These are phyloP conservation scores for Trichophyton schoenleinii DNA, from an alignment of 2,329 filamentous ascomycete genomes.

Conservation along the genomic window DNA sequence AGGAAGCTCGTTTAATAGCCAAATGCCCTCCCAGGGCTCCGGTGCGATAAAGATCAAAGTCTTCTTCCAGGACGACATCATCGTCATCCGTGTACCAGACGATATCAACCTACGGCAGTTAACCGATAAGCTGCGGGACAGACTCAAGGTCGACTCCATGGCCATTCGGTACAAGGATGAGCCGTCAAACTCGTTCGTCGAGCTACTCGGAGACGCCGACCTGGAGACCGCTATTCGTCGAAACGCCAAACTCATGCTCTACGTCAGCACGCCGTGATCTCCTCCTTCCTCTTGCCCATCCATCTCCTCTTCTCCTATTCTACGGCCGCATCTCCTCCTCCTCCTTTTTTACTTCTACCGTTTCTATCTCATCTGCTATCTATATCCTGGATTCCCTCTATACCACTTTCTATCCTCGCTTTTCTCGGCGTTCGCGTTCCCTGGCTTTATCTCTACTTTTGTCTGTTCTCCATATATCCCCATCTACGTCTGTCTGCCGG, in stretches of 20 bases:
- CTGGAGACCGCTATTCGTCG: slow-evolving; percentile 66
- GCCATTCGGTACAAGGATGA: slow-evolving; percentile 81
- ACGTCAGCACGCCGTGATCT: slow-evolving; percentile 37
- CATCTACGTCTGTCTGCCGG: not conserved
- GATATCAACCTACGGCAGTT: slow-evolving; percentile 69
- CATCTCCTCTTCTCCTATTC: not conserved
- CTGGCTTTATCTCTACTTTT: slow-evolving; percentile 9
- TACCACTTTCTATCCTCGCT: not conserved
- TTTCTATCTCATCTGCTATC: not conserved
- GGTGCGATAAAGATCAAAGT: slow-evolving; percentile 83
- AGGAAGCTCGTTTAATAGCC: slow-evolving; percentile 38
- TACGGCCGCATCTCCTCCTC: not conserved
- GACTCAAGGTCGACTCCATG: slow-evolving; percentile 66
- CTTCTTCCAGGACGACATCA: slow-evolving; percentile 81
- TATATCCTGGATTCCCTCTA: not conserved
- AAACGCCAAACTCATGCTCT: slow-evolving; percentile 77
- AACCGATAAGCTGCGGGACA: slow-evolving; percentile 70
- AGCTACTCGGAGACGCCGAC: slow-evolving; percentile 67
- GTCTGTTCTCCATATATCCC: not conserved
- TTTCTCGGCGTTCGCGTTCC: not conserved
- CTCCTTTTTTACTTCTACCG: not conserved
- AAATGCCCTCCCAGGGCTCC: slow-evolving; percentile 23
- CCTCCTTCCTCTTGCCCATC: not conserved
- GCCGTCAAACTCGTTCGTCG: slow-evolving; percentile 58
- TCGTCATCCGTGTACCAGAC: slow-evolving; percentile 75